Evolutionary conservation across 140 eudicot genomes (phyloP).

Genomic region (Ambrosia hybrid): DNA sequence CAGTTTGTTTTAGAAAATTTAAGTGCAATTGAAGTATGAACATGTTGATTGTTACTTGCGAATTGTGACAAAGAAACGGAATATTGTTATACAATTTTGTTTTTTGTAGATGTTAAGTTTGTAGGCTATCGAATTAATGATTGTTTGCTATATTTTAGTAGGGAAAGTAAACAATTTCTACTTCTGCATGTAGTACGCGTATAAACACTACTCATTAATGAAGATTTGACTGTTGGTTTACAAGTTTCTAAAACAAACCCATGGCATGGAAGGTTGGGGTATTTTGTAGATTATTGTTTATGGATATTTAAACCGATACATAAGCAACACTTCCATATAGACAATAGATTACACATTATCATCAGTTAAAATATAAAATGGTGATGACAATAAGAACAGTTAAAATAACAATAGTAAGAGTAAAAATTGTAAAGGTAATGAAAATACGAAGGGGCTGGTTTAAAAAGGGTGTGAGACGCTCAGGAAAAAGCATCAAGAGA

Average conservation of each 20-base stretch:
- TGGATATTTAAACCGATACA: not conserved
- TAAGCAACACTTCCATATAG: not conserved
- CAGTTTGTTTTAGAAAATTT: not conserved
- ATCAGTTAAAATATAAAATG: not conserved
- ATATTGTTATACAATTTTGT: not conserved
- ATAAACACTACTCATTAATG: not conserved
- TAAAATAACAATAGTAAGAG: too few relatives aligned
- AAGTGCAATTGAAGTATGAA: not conserved
- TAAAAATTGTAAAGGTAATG: too few relatives aligned
- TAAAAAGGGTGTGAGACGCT: too few relatives aligned
- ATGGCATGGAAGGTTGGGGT: too few relatives aligned
- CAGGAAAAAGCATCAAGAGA: too few relatives aligned
- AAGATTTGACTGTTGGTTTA: too few relatives aligned
- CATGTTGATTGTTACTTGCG: constrained; percentile 3
- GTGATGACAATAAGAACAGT: not conserved
- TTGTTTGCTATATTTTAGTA: not conserved
- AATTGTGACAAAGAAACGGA: not conserved
- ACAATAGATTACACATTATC: not conserved
- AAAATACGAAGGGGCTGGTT: too few relatives aligned
- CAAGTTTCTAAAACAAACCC: too few relatives aligned
- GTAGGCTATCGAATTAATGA: not conserved
- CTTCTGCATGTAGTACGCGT: not conserved
- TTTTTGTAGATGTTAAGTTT: too few relatives aligned
- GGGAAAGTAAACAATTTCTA: too few relatives aligned
- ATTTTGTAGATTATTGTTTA: not conserved